phyloP scores from a whole-genome alignment of 306 rosid species.

The Canavalia ensiformis region DNA sequence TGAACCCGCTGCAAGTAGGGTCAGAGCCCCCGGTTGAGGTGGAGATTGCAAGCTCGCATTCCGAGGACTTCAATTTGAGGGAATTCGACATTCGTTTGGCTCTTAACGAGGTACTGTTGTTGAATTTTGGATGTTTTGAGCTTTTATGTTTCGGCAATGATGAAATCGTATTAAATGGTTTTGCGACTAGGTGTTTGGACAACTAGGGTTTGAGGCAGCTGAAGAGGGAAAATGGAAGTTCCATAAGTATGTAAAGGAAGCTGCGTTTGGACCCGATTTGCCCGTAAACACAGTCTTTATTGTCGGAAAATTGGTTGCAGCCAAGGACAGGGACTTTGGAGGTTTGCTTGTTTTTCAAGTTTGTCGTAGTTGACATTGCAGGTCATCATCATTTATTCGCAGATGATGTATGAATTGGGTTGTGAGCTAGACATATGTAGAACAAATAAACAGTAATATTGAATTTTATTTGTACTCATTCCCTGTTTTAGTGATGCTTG shows the following conservation, averaged over 20 bases:
- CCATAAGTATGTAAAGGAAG: slow-evolving; percentile 73
- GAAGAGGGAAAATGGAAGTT: slow-evolving; percentile 68
- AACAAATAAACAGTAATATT: neutral
- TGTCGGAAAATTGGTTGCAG: slow-evolving; percentile 57
- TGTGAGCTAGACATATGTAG: slow-evolving; percentile 1
- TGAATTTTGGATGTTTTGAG: slow-evolving; percentile 4
- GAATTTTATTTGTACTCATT: slow-evolving; percentile 11
- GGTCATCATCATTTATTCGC: neutral
- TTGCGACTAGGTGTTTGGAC: slow-evolving; percentile 58
- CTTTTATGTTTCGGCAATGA: neutral
- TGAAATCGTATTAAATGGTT: slow-evolving; percentile 18
- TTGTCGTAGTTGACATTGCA: slow-evolving; percentile 16
- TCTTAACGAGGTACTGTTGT: slow-evolving; percentile 56
- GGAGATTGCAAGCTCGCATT: slow-evolving; percentile 42
- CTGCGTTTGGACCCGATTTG: slow-evolving; percentile 83
- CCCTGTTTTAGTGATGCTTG: slow-evolving; percentile 7
- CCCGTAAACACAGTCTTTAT: slow-evolving; percentile 71
- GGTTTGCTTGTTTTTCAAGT: slow-evolving; percentile 57
- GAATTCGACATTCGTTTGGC: slow-evolving; percentile 68
- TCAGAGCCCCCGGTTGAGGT: slow-evolving; percentile 47
- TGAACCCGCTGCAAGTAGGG: slow-evolving; percentile 55
- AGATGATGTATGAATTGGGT: slow-evolving; percentile 23
- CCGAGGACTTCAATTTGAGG: slow-evolving; percentile 56
- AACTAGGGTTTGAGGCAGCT: slow-evolving; percentile 55
- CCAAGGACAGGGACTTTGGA: slow-evolving; percentile 49